These are phyloP conservation scores for Pseudopithomyces chartarum DNA, from an alignment of 2,329 filamentous ascomycete genomes.

Conservation along the genomic window DNA sequence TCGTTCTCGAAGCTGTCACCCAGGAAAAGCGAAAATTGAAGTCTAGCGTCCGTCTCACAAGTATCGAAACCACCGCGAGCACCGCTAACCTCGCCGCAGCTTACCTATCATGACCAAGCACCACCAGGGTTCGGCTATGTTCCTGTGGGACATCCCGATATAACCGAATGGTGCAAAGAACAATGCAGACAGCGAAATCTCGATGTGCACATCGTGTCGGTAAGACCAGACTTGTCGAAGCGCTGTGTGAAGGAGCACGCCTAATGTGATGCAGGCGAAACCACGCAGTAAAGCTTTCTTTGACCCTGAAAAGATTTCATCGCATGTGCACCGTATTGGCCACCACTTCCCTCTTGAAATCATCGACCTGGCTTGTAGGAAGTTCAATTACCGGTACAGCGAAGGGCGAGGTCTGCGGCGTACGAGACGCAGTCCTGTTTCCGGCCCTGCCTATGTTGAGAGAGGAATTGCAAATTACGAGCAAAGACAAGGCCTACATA, in stretches of 20 bases:
- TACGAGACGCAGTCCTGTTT: constrained; percentile 13
- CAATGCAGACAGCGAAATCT: constrained; percentile 59
- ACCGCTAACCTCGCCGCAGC: constrained; percentile 51
- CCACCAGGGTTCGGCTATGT: constrained; percentile 66
- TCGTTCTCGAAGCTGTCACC: constrained; percentile 62
- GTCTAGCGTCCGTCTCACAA: constrained; percentile 49
- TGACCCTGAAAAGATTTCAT: constrained; percentile 58
- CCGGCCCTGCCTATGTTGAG: constrained; percentile 37
- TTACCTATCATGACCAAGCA: constrained; percentile 59
- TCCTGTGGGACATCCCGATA: constrained; percentile 62
- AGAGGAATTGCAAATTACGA: constrained; percentile 42
- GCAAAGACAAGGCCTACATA: constrained; percentile 29
- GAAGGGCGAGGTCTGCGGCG: constrained; percentile 27
- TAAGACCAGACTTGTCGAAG: constrained; percentile 46
- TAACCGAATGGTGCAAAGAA: constrained; percentile 64
- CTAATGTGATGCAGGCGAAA: constrained; percentile 29
- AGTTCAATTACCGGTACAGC: constrained; percentile 48
- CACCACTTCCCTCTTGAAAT: constrained; percentile 67
- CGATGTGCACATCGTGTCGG: constrained; percentile 64
- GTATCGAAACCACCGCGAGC: neutral
- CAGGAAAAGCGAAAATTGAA: constrained; percentile 65
- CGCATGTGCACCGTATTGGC: constrained; percentile 66
- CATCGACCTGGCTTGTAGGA: constrained; percentile 60
- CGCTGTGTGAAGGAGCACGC: neutral
- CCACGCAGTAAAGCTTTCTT: constrained; percentile 57